Conservation (phyloP, 305 asterid genomes). For the Lippia alba region DNA sequence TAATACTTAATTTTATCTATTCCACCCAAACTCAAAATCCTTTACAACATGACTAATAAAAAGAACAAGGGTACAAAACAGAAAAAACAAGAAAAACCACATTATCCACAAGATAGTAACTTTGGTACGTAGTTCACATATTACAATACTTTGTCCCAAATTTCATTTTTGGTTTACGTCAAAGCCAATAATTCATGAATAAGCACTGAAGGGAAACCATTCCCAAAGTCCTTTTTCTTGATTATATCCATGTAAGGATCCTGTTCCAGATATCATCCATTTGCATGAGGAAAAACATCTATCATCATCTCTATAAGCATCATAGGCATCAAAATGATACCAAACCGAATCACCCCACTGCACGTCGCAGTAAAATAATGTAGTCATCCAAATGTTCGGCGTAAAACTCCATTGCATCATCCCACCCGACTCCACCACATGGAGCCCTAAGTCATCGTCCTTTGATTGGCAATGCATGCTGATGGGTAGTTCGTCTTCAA, state of each 20-base stretch:
- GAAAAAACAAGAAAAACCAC: too few relatives aligned
- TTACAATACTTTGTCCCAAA: too few relatives aligned
- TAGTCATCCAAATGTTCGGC: constrained; percentile 40
- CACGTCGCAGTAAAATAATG: constrained; percentile 54
- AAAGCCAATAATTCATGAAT: constrained; percentile 11
- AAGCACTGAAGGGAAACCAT: constrained; percentile 30
- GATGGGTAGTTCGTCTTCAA: constrained; percentile 31
- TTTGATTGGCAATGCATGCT: constrained; percentile 48
- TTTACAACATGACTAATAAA: too few relatives aligned
- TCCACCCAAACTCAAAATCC: too few relatives aligned
- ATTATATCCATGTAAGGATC: constrained; percentile 40
- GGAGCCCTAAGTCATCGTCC: constrained; percentile 51
- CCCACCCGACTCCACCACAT: constrained; percentile 32
- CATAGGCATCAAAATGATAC: constrained; percentile 50
- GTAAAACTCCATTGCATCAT: constrained; percentile 43
- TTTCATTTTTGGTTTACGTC: background rate
- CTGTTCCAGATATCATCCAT: constrained; percentile 47
- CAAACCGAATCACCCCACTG: constrained; percentile 41
- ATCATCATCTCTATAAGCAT: constrained; percentile 34
- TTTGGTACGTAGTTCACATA: too few relatives aligned
- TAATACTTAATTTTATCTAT: too few relatives aligned
- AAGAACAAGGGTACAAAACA: too few relatives aligned
- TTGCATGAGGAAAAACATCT: constrained; percentile 42
- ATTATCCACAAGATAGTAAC: too few relatives aligned
- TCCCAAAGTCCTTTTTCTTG: constrained; percentile 42